Percentiles rank a stretch among this genome's conserved stretches.
These are phyloP conservation scores for Dunaliella salina DNA, from an alignment of 163 green algal genomes.

Conservation along the genomic window DNA sequence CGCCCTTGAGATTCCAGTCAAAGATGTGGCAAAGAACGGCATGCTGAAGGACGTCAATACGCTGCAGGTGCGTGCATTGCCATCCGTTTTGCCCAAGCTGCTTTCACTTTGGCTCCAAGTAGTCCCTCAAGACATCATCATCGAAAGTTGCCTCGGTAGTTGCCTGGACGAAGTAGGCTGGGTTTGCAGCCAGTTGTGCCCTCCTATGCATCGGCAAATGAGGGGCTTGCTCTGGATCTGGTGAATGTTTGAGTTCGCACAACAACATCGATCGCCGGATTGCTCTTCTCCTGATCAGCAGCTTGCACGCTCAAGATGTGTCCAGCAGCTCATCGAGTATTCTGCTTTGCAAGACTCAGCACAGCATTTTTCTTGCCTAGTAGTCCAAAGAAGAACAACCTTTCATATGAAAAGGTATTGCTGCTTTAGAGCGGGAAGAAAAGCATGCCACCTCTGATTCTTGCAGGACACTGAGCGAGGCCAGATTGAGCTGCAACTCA, in stretches of 20 bases:
- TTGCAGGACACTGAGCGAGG: slow-evolving; percentile 52
- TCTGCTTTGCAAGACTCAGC: background rate
- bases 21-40: slow-evolving; percentile 58
- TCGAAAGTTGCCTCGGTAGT: background rate
- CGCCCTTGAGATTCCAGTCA: slow-evolving; percentile 44
- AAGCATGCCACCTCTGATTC: background rate
- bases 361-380: background rate
- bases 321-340: background rate
- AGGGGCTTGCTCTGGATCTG: background rate
- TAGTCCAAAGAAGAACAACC: background rate
- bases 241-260: background rate
- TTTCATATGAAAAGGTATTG: background rate
- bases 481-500: slow-evolving; percentile 56
- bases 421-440: background rate
- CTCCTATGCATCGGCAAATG: background rate
- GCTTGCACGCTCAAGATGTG: no score
- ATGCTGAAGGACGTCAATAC: slow-evolving; percentile 55
- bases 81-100: background rate
- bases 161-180: background rate
- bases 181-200: background rate
- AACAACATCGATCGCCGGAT: no score
- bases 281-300: no score
- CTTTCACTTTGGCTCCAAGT: background rate
- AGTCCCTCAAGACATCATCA: background rate
- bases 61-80: slow-evolving; percentile 28